Evolutionary conservation across 768 basidiomycete genomes (phyloP).

Genomic region (Pleurotus ostreatus): DNA sequence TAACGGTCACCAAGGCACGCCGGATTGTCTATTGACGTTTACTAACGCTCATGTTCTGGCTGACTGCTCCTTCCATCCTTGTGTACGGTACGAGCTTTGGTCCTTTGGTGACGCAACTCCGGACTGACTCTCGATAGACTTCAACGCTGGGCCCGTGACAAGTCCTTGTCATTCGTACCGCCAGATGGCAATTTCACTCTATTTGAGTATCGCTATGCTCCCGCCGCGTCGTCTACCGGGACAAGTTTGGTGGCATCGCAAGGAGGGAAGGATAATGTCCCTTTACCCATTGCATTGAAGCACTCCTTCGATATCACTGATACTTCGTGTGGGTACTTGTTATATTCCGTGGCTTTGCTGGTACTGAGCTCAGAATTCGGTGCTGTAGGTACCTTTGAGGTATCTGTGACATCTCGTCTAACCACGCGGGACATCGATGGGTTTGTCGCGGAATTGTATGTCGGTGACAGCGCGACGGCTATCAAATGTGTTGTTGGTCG

Average conservation of each 20-base stretch:
- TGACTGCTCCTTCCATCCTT: slow-evolving; percentile 89
- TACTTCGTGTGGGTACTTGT: slow-evolving; percentile 30
- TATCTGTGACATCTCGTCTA: slow-evolving; percentile 60
- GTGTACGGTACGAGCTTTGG: slow-evolving; percentile 63
- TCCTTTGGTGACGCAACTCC: slow-evolving; percentile 6
- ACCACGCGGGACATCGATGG: slow-evolving; percentile 67
- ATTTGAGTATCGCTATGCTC: slow-evolving; percentile 74
- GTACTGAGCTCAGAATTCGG: too few species aligned
- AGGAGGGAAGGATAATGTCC: slow-evolving; percentile 38
- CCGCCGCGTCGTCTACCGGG: slow-evolving; percentile 28
- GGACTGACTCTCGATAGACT: slow-evolving; percentile 40
- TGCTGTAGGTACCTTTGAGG: slow-evolving; percentile 51
- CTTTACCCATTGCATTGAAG: slow-evolving; percentile 50
- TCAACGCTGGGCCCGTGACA: slow-evolving; percentile 75
- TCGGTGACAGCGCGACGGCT: slow-evolving; percentile 70
- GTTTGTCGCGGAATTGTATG: slow-evolving; percentile 63
- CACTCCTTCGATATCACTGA: slow-evolving; percentile 40
- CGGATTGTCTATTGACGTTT: slow-evolving; percentile 81
- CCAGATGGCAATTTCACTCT: slow-evolving; percentile 88
- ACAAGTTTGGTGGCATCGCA: slow-evolving; percentile 21
- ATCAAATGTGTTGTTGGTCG: slow-evolving; percentile 70
- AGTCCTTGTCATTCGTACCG: slow-evolving; percentile 83
- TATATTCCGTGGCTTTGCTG: not conserved
- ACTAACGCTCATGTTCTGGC: slow-evolving; percentile 67
- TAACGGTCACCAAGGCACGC: slow-evolving; percentile 57